Base-by-base conservation (phyloP, 495 filamentous ascomycete genomes). In the Penicillium chermesinum region DNA sequence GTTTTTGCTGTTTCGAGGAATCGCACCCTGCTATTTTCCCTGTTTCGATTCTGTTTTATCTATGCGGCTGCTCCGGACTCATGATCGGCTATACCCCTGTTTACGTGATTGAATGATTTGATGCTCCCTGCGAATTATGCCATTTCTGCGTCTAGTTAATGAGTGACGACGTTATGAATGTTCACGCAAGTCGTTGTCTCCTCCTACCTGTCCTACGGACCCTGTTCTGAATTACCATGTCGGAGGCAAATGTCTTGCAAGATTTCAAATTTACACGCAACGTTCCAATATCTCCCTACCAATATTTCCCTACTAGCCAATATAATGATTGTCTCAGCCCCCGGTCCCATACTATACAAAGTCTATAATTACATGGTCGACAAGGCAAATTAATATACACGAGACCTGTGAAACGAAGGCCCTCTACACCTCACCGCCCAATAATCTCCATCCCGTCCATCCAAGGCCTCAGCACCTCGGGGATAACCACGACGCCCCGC, bases 361-460 rank as follows among this genome's bases (percentile, higher is more conserved):
- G 10, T 30, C 25, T 30, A 30, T 10, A 30, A 30, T 10, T 4
- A 30, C 25, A 30, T 10, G 25, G 25, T 30, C 25, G 5, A 30
- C 25, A 30, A 30, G 25, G 25, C 10, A 4, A 30, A 32, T 14
- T 20, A 30, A 41, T 36, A 15, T 18, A 21, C 19, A 12, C 40
- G 27, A 43, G 40, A 49, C 46, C 34, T 39, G 19, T 34, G 38
- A 25, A 21, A 21, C 13, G 15, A 14, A 17, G 18, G n/a, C n/a
- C 12, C n/a, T 41, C 18, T 34, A 37, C 36, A 41, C 33, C 8
- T 40, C 40, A 30, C 49, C 40, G n/a, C 37, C 67, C 67, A 58
- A 94, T 90, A 53, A 69, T 74, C 46, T 85, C 80, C 61, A 75
- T 65, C 0, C 87, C 87, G 59, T 83, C 82, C 88, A 96, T 95